Evolutionary conservation across 495 filamentous ascomycete genomes (phyloP).

Genomic region (Halenospora varia): DNA sequence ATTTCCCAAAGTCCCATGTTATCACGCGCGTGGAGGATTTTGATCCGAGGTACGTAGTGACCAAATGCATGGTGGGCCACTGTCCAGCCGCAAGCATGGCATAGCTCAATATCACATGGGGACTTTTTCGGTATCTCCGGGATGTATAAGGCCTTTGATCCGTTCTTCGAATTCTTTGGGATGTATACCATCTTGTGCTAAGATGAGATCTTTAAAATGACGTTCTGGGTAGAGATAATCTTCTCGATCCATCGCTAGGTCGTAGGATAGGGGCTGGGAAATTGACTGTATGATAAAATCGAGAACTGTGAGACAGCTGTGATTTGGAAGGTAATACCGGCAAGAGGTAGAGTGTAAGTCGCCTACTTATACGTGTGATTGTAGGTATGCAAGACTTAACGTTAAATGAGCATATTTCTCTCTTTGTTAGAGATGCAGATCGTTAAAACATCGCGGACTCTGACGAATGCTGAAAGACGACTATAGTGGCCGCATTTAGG

Average conservation of each 20-base stretch:
- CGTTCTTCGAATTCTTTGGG: background rate
- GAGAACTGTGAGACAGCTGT: background rate
- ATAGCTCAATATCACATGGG: constrained; percentile 1
- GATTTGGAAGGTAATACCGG: background rate
- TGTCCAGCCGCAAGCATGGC: constrained; percentile 9
- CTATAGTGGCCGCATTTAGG: no score
- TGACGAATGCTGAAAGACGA: no score
- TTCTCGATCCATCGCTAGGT: background rate
- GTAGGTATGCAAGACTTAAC: background rate
- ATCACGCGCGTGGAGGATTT: constrained; percentile 1
- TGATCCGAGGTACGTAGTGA: constrained; percentile 4
- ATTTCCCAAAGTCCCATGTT: constrained; percentile 9
- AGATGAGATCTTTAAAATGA: background rate
- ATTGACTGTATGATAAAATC: no score
- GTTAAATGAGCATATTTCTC: no score
- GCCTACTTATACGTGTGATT: background rate
- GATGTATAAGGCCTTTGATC: background rate
- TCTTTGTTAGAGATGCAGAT: no score
- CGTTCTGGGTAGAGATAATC: constrained; percentile 8
- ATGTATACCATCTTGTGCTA: background rate
- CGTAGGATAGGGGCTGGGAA: background rate
- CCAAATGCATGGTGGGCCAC: background rate
- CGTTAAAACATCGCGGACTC: no score
- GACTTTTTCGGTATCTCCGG: background rate
- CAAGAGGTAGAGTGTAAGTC: background rate